Base-by-base conservation (phyloP, 495 filamentous ascomycete species). In the Hyaloscypha finlandica region DNA sequence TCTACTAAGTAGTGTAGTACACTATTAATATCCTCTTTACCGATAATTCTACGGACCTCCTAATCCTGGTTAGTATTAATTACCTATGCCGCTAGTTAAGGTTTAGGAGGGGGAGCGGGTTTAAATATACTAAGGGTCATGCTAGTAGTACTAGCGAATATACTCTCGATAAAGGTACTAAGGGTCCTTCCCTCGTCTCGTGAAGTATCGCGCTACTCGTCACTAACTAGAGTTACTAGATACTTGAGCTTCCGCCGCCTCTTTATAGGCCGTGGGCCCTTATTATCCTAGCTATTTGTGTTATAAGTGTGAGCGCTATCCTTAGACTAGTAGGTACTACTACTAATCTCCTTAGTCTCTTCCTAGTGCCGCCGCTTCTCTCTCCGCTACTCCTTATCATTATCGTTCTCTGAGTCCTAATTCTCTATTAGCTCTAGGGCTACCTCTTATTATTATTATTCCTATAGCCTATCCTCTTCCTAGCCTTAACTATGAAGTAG, bases 21-120 rank as follows among this genome's bases (percentile, higher is more conserved):
- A 67, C 68, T 59, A 70, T 66, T 52, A 61, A 70, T 52, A 66
- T 54, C 8, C 56, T 65, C 67, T 31, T 69, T 65, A 45, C 61
- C 48, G 31, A 69, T 65, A 31, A 68, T 68, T 59, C 64, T 45
- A 37, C 61, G 61, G 53, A 68, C 66, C 57, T 68, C 64, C 57
- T 53, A 58, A 59, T 65, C 63, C 52, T 48, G 35, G 30, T 68
- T 48, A 22, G 48, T 22, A 48, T 63, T 55, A 51, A 45, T 59
- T 31, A 48, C 53, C 32, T 33, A 20, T 60, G 11, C n/a, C n/a
- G n/a, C n/a, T n/a, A n/a, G n/a, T n/a, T n/a, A n/a, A n/a, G n/a
- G n/a, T n/a, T n/a, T n/a, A n/a, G n/a, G n/a, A n/a, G n/a, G n/a
- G n/a, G n/a, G n/a, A n/a, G n/a, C n/a, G n/a, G n/a, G n/a, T n/a